Base-by-base conservation (phyloP, 129 eudicot genomes). In the Arctium lappa region DNA sequence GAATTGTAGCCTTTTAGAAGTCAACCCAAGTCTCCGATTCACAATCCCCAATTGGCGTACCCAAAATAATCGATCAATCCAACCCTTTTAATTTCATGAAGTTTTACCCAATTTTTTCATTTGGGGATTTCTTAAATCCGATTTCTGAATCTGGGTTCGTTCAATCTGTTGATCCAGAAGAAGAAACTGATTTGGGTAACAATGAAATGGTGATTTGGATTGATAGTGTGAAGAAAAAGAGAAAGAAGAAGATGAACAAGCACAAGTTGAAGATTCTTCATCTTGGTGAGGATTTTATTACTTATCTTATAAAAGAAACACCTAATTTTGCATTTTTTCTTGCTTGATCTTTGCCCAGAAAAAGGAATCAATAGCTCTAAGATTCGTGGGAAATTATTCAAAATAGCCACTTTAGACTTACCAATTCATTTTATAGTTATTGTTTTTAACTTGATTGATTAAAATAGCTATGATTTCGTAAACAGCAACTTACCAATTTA, bases 191-290 rank as follows among this genome's bases (percentile, higher is more conserved):
- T 34, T 13, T 46, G 22, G 91, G 36, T 56, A 34, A 34, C 37
- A 34, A 34, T 34, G 37, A 34, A 80, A 82, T 73, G 8, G 73
- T 42, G 71, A 86, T 91, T 18, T 84, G 37, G 37, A 3, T 34
- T 34, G 93, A 91, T 50, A 91, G 96, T 85, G 93, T 89, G 84
- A 91, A 91, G 87, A 88, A 73, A 34, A 34, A 34, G 37, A 34
- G 37, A 34, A 34, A 34, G 37, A 34, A 34, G 87, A 91, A 89
- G 90, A 91, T 91, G 97, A 91, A 91, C 75, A 91, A 89, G 89
- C 93, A 91, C 78, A 91, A 91, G 83, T 80, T 87, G 85, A 91
- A 76, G 88, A 91, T 6, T 40, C 48, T 40, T 42, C 50, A 42
- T 42, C 50, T 42, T 42, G 50, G 50, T 42, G 50, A 42, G 50